A percentile compares a stretch with the other conserved stretches of the same genome.
Conservation (phyloP, 768 basidiomycete genomes). For the Mycena sanguinolenta region DNA sequence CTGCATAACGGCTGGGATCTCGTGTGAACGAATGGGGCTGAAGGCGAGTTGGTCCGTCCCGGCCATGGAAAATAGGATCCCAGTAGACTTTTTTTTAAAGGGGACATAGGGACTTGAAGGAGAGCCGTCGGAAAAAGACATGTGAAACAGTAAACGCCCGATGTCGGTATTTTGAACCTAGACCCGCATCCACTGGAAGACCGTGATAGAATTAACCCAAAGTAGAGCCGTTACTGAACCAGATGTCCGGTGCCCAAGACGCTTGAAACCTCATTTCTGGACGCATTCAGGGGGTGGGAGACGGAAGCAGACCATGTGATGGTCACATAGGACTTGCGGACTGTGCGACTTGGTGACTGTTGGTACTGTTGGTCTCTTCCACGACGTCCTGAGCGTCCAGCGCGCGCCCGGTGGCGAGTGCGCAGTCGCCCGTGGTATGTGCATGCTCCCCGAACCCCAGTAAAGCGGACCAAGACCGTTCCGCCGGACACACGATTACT, state of each 20-base stretch:
- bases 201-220: no score
- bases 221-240: no score
- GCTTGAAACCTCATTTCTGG: no score
- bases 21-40: constrained; percentile 9
- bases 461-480: constrained; percentile 6
- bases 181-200: no score
- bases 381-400: constrained; percentile 7
- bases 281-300: neutral
- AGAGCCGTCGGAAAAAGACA: no score
- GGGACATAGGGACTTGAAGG: neutral
- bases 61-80: neutral
- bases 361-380: neutral
- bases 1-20: constrained; percentile 32
- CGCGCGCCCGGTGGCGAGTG: constrained; percentile 13
- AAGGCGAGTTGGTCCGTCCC: neutral
- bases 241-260: no score
- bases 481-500: constrained; percentile 9
- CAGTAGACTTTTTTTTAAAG: neutral
- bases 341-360: neutral
- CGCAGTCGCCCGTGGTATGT: constrained; percentile 10
- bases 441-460: neutral
- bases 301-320: neutral
- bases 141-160: constrained; percentile 1
- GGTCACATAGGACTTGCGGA: neutral
- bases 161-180: no score